A percentile compares a stretch with the other conserved stretches of the same genome.
Conservation (phyloP, 1,139 yeast species). For the Saccharomyces hybrid region DNA sequence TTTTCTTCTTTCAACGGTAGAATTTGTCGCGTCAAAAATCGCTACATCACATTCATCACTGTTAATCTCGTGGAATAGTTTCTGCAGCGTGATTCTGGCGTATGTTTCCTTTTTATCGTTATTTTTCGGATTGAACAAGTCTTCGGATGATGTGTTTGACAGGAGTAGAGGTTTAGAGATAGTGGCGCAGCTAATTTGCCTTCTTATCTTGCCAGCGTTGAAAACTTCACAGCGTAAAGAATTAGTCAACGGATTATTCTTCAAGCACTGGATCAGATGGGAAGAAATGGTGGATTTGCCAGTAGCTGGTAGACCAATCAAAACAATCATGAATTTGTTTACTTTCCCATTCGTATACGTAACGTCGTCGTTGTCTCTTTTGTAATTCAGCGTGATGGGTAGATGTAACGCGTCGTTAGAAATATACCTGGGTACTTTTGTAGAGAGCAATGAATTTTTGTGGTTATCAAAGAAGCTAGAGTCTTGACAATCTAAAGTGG, state of each 20-base stretch:
- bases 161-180: constrained; percentile 18
- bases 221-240: constrained; percentile 32
- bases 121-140: constrained; percentile 44
- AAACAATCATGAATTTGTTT: constrained; percentile 39
- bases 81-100: constrained; percentile 51
- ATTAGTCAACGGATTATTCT: constrained; percentile 21
- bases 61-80: constrained; percentile 41
- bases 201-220: constrained; percentile 54
- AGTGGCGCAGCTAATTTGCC: constrained; percentile 30
- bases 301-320: constrained; percentile 65
- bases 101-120: constrained; percentile 47
- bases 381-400: neutral
- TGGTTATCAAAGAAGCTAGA: constrained; percentile 10
- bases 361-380: neutral
- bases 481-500: constrained; percentile 10
- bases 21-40: constrained; percentile 64
- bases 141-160: constrained; percentile 30
- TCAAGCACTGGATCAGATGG: constrained; percentile 41
- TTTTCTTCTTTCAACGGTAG: constrained; percentile 47
- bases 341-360: neutral
- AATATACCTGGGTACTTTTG: constrained; percentile 6
- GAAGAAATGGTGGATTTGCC: constrained; percentile 61
- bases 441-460: neutral
- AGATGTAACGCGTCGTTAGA: constrained; percentile 2
- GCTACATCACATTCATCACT: constrained; percentile 48